Percentiles rank a stretch among this genome's conserved stretches.
phyloP scores from a whole-genome alignment of 2,329 filamentous ascomycete genomes.

The Diaporthe caulivora region DNA sequence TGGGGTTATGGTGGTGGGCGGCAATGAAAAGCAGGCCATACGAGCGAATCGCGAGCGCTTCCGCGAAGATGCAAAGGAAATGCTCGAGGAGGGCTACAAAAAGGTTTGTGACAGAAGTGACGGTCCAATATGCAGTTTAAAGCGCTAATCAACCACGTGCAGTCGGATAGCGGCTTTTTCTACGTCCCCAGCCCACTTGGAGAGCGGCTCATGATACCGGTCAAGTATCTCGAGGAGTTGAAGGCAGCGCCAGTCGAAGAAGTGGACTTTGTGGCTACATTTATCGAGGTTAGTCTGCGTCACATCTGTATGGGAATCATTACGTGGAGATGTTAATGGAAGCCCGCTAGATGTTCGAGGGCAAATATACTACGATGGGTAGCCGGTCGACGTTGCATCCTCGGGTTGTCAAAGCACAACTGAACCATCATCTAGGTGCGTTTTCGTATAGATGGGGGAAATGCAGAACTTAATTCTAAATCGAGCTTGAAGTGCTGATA shows the following conservation, averaged over 20 bases:
- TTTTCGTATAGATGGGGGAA: constrained; percentile 25
- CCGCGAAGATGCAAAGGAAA: constrained; percentile 10
- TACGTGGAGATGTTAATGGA: neutral
- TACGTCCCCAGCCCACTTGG: constrained; percentile 47
- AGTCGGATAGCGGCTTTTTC: constrained; percentile 33
- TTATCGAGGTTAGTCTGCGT: constrained; percentile 36
- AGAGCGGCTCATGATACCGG: constrained; percentile 47
- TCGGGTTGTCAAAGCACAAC: constrained; percentile 43
- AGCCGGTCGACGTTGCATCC: constrained; percentile 47
- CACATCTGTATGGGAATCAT: too few species aligned
- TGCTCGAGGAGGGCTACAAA: constrained; percentile 22
- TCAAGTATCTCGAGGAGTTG: constrained; percentile 46
- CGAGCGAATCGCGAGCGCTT: constrained; percentile 4
- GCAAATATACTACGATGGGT: constrained; percentile 49
- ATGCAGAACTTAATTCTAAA: neutral
- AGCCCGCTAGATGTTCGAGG: constrained; percentile 47
- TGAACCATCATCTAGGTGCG: constrained; percentile 45
- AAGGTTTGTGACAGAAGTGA: neutral
- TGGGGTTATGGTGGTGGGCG: constrained; percentile 12
- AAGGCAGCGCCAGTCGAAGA: constrained; percentile 44
- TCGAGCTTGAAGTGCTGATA: neutral
- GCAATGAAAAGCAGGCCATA: neutral
- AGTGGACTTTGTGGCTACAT: constrained; percentile 47
- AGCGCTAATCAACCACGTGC: neutral
- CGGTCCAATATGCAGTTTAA: neutral